phyloP scores from a whole-genome alignment of 306 rosid genomes.

The Abrus precatorius region DNA sequence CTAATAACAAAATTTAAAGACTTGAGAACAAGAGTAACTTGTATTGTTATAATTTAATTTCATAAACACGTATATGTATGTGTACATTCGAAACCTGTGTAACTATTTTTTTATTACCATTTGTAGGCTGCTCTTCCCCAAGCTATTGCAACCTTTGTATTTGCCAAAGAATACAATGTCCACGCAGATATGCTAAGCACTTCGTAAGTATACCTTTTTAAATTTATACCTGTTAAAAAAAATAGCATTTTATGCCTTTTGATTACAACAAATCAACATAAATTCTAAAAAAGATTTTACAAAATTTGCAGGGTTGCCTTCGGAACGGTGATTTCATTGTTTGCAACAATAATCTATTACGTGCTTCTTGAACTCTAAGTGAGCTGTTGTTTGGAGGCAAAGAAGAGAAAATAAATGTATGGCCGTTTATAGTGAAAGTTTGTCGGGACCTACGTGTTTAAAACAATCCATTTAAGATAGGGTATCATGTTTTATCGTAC shows the following conservation, averaged over 20 bases:
- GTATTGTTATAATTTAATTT: too few species aligned
- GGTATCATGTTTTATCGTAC: too few species aligned
- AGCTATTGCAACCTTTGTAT: not conserved
- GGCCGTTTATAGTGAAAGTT: not conserved
- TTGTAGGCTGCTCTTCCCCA: conserved; percentile 38
- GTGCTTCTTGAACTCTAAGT: conserved; percentile 11
- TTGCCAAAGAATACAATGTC: conserved; percentile 44
- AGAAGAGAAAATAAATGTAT: not conserved
- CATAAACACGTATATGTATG: too few species aligned
- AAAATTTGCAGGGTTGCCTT: conserved; percentile 6
- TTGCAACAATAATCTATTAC: too few species aligned
- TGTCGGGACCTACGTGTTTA: not conserved
- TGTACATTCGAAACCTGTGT: too few species aligned
- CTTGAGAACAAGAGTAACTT: too few species aligned
- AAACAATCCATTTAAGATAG: not conserved
- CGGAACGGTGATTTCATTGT: not conserved
- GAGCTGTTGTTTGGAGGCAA: not conserved
- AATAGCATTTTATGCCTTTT: not conserved
- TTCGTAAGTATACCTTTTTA: conserved; percentile 30
- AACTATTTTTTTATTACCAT: too few species aligned
- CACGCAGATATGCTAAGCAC: conserved; percentile 48
- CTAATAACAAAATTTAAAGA: too few species aligned
- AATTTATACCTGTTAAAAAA: not conserved
- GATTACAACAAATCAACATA: not conserved
- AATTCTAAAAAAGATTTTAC: not conserved